Evolutionary conservation across 805 yeast genomes (phyloP), one percentile per base, ranked within the genome.

Genomic region (Blastobotrys mokoenaii): DNA sequence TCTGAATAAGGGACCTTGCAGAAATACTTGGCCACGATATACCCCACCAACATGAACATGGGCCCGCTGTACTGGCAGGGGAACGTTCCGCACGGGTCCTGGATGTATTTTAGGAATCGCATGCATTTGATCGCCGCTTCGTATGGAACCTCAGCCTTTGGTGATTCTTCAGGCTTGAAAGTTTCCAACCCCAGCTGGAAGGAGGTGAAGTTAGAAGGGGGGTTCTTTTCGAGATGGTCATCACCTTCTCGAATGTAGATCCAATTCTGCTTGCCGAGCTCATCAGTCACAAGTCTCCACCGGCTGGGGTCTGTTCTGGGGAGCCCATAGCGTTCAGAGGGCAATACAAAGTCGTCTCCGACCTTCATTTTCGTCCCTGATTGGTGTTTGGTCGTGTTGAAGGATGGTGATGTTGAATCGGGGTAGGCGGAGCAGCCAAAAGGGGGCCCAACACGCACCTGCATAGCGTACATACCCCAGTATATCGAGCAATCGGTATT

Each of bases 1-100:
- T 78, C 80, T 0, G 89, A 81, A 32, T 93, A 83, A 9, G 75
- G 76, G 0, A 78, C 72, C 32, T 77, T 74, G 10, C 89, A 74
- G 60, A 80, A 79, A 63, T 88, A 85, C 51, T 76, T 73, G 1
- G 85, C 79, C 0, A 76, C 84, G 20, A 93, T 79, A 55, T 82
- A 85, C 1, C 98, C 97, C 47, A 89, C 82, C 0, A 93, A 79
- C 86, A 93, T 80, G 63, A 93, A 93, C 96, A 90, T 89, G 2
- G 99, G 99, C 1, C 99, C 99, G 51, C 88, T 88, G 59, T 93
- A 93, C 60, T 86, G 95, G 56, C 83, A 78, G 1, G 97, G 96
- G 66, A 90, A 85, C 6, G 80, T 77, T 0, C 98, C 99, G n/a
- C 81, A 75, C 1, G 68, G 63, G 45, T 84, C 90, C 60, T 93